These are phyloP conservation scores for Hymenoscyphus albidus DNA, from an alignment of 2,329 filamentous ascomycete species.

Conservation along the genomic window DNA sequence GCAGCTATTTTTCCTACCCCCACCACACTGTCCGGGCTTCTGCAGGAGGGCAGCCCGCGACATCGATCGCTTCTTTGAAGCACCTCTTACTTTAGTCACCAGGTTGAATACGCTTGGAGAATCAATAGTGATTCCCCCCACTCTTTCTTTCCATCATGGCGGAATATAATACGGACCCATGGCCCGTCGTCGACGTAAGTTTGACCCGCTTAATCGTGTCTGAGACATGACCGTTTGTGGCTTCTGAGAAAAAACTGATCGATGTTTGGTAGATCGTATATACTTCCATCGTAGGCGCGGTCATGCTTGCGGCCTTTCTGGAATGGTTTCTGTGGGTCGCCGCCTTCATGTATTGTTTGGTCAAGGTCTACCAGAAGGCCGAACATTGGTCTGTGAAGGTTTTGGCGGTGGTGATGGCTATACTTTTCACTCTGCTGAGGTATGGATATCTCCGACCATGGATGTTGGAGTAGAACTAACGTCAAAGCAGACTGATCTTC, in stretches of 20 bases:
- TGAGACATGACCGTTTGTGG: background rate
- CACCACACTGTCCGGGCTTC: conserved; percentile 8
- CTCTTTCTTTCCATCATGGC: conserved; percentile 38
- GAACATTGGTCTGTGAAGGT: conserved; percentile 80
- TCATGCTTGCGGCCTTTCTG: conserved; percentile 80
- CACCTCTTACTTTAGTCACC: background rate
- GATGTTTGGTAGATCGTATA: conserved; percentile 67
- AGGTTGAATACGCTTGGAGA: background rate
- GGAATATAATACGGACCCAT: conserved; percentile 40
- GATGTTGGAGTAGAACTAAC: conserved; percentile 2
- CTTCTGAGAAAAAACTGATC: conserved; percentile 13
- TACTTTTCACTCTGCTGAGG: conserved; percentile 73
- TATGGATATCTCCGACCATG: conserved; percentile 39
- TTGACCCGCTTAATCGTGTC: background rate
- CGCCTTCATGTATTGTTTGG: conserved; percentile 88
- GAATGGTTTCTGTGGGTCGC: conserved; percentile 95
- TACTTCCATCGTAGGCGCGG: conserved; percentile 70
- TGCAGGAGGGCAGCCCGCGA: conserved; percentile 8
- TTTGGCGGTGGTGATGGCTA: conserved; percentile 70
- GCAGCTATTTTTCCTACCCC: conserved; percentile 3
- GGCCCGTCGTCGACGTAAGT: conserved; percentile 50
- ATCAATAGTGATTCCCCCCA: background rate
- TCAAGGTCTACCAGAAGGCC: conserved; percentile 85
- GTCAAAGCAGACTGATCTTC: conserved; percentile 64
- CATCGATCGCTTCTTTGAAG: conserved; percentile 4